These are phyloP conservation scores for Tulasnella sp. DNA, from an alignment of 768 basidiomycete species.

Conservation along the genomic window DNA sequence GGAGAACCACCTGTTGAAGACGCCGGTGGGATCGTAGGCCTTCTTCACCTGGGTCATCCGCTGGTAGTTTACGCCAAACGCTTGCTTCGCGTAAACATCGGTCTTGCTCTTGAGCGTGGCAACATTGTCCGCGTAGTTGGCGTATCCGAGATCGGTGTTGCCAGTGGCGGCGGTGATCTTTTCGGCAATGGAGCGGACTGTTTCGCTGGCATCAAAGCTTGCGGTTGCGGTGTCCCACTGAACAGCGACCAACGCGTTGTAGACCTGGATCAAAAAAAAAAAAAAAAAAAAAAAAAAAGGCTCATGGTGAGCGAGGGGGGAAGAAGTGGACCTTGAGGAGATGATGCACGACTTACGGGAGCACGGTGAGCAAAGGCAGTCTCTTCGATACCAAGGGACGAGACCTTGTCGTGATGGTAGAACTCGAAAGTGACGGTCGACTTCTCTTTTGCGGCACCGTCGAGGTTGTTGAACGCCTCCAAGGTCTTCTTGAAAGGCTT, in stretches of 20 bases:
- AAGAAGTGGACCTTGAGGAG: background rate
- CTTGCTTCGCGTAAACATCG: conserved; percentile 3
- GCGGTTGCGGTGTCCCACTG: conserved; percentile 9
- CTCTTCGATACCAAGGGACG: conserved; percentile 5
- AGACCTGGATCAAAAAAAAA: background rate
- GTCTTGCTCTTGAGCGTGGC: conserved; percentile 7
- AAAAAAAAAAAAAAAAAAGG: background rate
- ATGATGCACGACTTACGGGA: background rate
- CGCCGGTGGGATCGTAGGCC: conserved; percentile 8
- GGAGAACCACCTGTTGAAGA: conserved; percentile 13
- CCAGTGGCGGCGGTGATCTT: conserved; percentile 3
- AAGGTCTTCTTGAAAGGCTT: conserved; percentile 12
- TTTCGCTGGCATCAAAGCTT: background rate
- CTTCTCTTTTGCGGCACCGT: background rate
- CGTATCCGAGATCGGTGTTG: conserved; percentile 4
- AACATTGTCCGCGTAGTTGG: conserved; percentile 10
- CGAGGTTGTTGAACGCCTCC: conserved; percentile 5
- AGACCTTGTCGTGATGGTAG: conserved; percentile 11
- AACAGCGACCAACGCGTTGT: conserved; percentile 6
- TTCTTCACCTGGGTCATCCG: conserved; percentile 1
- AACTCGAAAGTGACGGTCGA: conserved; percentile 6
- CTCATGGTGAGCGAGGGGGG: background rate
- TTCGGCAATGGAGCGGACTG: background rate
- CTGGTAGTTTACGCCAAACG: conserved; percentile 7
- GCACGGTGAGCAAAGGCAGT: conserved; percentile 10